phyloP scores from a whole-genome alignment of 2,329 filamentous ascomycete species.

The Cadophora malorum region DNA sequence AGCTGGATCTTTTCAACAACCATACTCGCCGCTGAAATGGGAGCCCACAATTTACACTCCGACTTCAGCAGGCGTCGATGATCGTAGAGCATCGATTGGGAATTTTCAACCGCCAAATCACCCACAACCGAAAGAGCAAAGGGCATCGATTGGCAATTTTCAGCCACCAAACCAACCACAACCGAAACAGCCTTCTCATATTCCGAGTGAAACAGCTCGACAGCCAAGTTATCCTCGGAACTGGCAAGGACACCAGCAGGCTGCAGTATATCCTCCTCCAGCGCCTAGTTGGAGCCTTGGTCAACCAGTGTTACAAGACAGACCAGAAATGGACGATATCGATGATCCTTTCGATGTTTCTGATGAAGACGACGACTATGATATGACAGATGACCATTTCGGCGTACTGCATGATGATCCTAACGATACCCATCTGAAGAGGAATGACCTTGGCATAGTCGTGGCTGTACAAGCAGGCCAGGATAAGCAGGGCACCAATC shows the following conservation, averaged over 20 bases:
- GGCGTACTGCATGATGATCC: slow-evolving; percentile 43
- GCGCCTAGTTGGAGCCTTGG: slow-evolving; percentile 12
- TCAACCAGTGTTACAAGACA: slow-evolving; percentile 4
- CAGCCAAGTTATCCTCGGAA: slow-evolving; percentile 7
- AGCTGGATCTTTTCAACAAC: not conserved
- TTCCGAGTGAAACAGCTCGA: not conserved
- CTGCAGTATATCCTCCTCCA: slow-evolving; percentile 9
- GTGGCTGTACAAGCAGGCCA: slow-evolving; percentile 43
- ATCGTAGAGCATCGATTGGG: not conserved
- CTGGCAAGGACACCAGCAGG: slow-evolving; percentile 11
- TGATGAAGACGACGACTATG: slow-evolving; percentile 63
- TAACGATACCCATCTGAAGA: slow-evolving; percentile 46
- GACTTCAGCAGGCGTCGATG: not conserved
- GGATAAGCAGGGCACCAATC: slow-evolving; percentile 43
- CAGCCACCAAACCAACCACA: not conserved
- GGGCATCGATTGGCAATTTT: not conserved
- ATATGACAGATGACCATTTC: slow-evolving; percentile 12
- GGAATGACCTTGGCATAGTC: slow-evolving; percentile 42
- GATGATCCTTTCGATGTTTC: slow-evolving; percentile 49
- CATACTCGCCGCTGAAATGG: slow-evolving; percentile 4
- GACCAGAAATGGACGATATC: slow-evolving; percentile 31
- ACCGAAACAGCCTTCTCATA: not conserved
- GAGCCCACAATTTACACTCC: not conserved
- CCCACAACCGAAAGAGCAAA: not conserved
- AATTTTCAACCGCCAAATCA: not conserved